These are phyloP conservation scores for Rhodotorula diobovata DNA, from an alignment of 768 basidiomycete genomes.

Conservation along the genomic window DNA sequence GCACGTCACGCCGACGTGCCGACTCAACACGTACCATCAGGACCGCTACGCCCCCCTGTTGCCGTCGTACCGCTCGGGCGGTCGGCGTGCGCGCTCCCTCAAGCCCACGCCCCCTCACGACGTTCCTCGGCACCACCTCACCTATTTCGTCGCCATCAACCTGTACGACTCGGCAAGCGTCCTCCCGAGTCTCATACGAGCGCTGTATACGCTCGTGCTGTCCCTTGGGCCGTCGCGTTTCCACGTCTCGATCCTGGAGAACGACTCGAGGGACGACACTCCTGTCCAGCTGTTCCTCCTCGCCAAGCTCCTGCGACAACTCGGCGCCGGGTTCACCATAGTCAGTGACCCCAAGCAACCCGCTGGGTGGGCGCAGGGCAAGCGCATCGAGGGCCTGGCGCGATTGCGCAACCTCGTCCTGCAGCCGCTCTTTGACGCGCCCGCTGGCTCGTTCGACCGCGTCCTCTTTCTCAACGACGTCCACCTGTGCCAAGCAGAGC, in stretches of 20 bases:
- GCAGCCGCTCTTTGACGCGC: constrained; percentile 44
- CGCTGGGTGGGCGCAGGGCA: constrained; percentile 36
- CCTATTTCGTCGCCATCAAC: constrained; percentile 23
- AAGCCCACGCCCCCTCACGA: not conserved
- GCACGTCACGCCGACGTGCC: not conserved
- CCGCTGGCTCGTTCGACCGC: constrained; percentile 42
- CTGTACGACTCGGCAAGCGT: constrained; percentile 7
- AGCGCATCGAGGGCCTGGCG: constrained; percentile 46
- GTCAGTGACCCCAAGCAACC: constrained; percentile 1
- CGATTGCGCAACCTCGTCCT: constrained; percentile 46
- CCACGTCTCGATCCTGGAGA: constrained; percentile 28
- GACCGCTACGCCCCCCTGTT: constrained; percentile 14
- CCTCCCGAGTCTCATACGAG: constrained; percentile 11
- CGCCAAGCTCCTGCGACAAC: constrained; percentile 11
- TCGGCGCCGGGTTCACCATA: constrained; percentile 22
- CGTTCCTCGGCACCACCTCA: not conserved
- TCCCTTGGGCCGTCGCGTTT: constrained; percentile 19
- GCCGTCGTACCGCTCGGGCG: not conserved
- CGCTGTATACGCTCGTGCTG: not conserved
- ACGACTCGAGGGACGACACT: constrained; percentile 13
- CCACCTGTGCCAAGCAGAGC: constrained; percentile 44
- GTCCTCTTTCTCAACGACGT: constrained; percentile 48
- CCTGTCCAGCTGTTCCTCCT: constrained; percentile 17
- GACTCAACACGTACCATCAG: constrained; percentile 13
- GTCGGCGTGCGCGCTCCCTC: not conserved